A percentile compares a stretch with the other conserved stretches of the same genome.
Evolutionary conservation across 140 eudicot genomes (phyloP).

Genomic region (Bidens hawaiensis): DNA sequence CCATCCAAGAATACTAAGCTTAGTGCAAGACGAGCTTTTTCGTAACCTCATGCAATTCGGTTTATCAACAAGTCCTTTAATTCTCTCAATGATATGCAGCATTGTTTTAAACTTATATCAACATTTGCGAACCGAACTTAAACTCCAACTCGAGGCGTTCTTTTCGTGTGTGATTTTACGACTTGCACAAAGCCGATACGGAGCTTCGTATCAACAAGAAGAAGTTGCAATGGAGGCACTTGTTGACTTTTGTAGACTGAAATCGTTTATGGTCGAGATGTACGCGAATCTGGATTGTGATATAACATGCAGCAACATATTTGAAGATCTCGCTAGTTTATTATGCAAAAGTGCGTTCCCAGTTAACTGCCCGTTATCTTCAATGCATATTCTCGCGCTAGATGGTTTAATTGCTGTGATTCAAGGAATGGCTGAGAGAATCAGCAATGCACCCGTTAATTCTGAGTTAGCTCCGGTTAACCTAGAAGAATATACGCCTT

Average conservation of each 20-base stretch:
- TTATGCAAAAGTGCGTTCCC: conserved; percentile 95
- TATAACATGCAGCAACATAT: conserved; percentile 85
- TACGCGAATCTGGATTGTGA: conserved; percentile 94
- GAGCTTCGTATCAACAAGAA: conserved; percentile 93
- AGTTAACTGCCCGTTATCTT: conserved; percentile 78
- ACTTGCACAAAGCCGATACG: conserved; percentile 76
- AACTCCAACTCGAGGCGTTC: conserved; percentile 88
- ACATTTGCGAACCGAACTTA: conserved; percentile 73
- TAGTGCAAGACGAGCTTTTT: conserved; percentile 90
- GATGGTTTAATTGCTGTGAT: conserved; percentile 93
- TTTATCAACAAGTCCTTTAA: conserved; percentile 76
- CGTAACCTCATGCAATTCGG: conserved; percentile 87
- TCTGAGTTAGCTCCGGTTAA: conserved; percentile 57
- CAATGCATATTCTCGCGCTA: conserved; percentile 95
- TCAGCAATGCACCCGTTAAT: conserved; percentile 62
- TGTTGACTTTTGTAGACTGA: conserved; percentile 94
- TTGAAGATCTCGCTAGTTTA: conserved; percentile 95
- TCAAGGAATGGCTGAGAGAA: conserved; percentile 97
- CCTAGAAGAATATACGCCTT: conserved; percentile 80
- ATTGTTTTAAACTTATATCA: conserved; percentile 84
- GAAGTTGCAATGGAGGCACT: conserved; percentile 99
- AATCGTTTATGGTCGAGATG: conserved; percentile 93
- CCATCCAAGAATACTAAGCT: conserved; percentile 73
- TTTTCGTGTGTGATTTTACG: conserved; percentile 86
- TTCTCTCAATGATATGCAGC: conserved; percentile 88